Base-by-base conservation (phyloP, 2,329 filamentous ascomycete species). In the Aquanectria penicillioides region DNA sequence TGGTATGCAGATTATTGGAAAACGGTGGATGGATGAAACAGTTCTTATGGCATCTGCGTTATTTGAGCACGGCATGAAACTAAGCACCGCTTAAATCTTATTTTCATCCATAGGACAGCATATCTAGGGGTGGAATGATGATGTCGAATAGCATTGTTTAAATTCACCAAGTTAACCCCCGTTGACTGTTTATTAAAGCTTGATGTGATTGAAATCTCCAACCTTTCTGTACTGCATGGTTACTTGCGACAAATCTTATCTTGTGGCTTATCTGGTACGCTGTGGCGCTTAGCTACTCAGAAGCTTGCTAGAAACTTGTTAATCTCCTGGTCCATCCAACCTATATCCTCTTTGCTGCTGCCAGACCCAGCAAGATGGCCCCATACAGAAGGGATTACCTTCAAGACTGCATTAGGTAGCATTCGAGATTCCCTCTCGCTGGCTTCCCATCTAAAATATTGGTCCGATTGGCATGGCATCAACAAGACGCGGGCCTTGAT, bases 401-500 rank as follows among this genome's bases (percentile, higher is more conserved):
- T 68, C 43, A 77, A 65, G 3, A 53, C 64, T 3, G 67, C 74
- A 18, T 68, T 60, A 17, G 66, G 63, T 26, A 78, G 59, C 38
- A 43, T 58, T 15, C 59, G 54, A 2, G 71, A 54, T 65, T 77
- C 75, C n/a, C 59, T 67, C 59, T 75, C 69, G n/a, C 66, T 72
- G 31, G 73, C 74, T 36, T 69, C 69, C 54, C 60, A 68, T 6
- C 86, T 81, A 63, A 91, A 91, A 68, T 91, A 91, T 34, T 90
- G 79, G 70, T 91, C 89, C 0, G 87, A 90, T 68, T 84, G 82
- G 22, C 77, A 76, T 0, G 88, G 88, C 57, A 90, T 73, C 2
- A 90, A 83, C 59, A 91, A 69, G 0, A 85, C 83, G 61, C 83
- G 88, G 1, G 87, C 84, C 71, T 84, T 86, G 68, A 91, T 88